Percentiles rank a stretch among this genome's conserved stretches.
Evolutionary conservation across 305 asterid species (phyloP).

Genomic region (Salvia sclarea): DNA sequence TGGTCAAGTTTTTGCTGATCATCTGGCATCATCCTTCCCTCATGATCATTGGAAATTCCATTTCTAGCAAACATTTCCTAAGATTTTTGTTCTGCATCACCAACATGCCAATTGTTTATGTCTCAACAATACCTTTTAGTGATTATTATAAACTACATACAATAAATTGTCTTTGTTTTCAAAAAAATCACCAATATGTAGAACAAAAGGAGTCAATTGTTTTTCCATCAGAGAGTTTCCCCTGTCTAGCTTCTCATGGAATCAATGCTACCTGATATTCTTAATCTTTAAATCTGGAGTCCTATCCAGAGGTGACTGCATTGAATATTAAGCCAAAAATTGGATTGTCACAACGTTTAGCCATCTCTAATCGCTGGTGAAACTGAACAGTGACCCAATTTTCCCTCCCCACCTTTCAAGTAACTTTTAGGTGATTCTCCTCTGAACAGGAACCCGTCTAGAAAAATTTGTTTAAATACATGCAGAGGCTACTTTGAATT

Average conservation of each 20-base stretch:
- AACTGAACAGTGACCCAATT: not conserved
- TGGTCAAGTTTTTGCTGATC: not conserved
- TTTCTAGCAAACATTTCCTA: not conserved
- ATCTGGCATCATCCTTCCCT: not conserved
- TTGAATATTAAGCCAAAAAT: not conserved
- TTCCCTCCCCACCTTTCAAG: conserved; percentile 35
- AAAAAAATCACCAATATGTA: too few relatives aligned
- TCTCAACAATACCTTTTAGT: too few relatives aligned
- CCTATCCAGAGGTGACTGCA: too few relatives aligned
- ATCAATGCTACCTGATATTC: too few relatives aligned
- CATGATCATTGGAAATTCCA: not conserved
- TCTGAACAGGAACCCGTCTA: not conserved
- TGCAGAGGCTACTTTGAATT: not conserved
- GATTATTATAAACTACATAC: too few relatives aligned
- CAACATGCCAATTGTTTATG: too few relatives aligned
- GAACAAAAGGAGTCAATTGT: too few relatives aligned
- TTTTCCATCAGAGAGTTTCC: too few relatives aligned
- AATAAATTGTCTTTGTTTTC: too few relatives aligned
- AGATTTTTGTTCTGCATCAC: not conserved
- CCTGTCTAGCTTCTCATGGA: too few relatives aligned
- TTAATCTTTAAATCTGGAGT: too few relatives aligned
- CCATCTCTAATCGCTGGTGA: not conserved
- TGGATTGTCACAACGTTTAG: not conserved
- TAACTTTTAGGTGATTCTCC: not conserved
- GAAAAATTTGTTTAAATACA: not conserved